phyloP scores from a whole-genome alignment of 441 rosid genomes.

The Omphalea diandra region DNA sequence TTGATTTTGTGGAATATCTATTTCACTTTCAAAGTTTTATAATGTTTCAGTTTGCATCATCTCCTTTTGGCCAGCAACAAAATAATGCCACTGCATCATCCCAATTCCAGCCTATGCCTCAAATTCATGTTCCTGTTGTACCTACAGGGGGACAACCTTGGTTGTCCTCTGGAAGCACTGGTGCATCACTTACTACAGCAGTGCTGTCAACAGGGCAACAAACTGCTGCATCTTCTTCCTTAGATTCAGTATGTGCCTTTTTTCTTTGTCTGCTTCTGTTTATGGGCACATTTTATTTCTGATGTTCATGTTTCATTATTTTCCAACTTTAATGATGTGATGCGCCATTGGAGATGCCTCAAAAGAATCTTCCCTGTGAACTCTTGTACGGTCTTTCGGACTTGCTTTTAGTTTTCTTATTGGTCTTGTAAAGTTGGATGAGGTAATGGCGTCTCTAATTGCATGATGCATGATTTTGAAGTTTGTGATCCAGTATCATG shows the following conservation, averaged over 20 bases:
- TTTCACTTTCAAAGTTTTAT: conserved; percentile 25
- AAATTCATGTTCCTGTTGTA: conserved; percentile 47
- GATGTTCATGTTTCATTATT: conserved; percentile 12
- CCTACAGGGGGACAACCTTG: conserved; percentile 59
- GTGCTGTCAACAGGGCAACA: conserved; percentile 57
- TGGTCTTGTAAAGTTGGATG: not conserved
- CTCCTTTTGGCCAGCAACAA: conserved; percentile 71
- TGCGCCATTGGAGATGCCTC: not conserved
- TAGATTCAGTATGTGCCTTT: conserved; percentile 50
- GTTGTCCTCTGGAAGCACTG: conserved; percentile 57
- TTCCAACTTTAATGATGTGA: not conserved
- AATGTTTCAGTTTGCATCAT: conserved; percentile 53
- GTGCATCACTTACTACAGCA: conserved; percentile 40
- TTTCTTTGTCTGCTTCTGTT: not conserved
- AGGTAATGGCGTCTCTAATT: not conserved
- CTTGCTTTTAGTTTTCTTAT: conserved; percentile 7
- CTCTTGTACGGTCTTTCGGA: not conserved
- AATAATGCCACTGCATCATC: conserved; percentile 40
- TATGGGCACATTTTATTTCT: not conserved
- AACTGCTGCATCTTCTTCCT: conserved; percentile 43
- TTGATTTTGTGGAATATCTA: conserved; percentile 13
- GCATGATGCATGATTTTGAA: not conserved
- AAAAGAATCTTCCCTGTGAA: not conserved
- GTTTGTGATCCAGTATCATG: not conserved
- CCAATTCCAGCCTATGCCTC: conserved; percentile 58